phyloP scores from a whole-genome alignment of 2,329 filamentous ascomycete species.

The Fusarium poae region DNA sequence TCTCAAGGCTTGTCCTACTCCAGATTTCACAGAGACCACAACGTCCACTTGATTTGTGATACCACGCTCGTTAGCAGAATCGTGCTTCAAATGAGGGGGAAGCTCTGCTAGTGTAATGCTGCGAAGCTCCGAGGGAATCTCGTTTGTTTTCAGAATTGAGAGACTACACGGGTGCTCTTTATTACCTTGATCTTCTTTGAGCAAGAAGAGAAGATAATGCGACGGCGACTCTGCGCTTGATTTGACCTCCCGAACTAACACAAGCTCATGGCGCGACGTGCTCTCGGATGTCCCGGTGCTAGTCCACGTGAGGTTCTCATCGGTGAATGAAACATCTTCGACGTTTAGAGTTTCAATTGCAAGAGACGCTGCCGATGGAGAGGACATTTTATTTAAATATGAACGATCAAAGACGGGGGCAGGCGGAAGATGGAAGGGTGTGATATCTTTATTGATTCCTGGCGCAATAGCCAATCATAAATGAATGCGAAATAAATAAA shows the following conservation, averaged over 20 bases:
- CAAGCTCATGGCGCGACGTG: slow-evolving; percentile 45
- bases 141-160: slow-evolving; percentile 47
- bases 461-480: slow-evolving; percentile 32
- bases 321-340: slow-evolving; percentile 40
- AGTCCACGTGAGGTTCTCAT: slow-evolving; percentile 50
- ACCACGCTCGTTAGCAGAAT: slow-evolving; percentile 34
- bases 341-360: slow-evolving; percentile 14
- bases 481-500: slow-evolving; percentile 1
- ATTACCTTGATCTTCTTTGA: slow-evolving; percentile 54
- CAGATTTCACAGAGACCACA: slow-evolving; percentile 76
- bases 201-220: slow-evolving; percentile 55
- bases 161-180: slow-evolving; percentile 48
- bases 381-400: slow-evolving; percentile 23
- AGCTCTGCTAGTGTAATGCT: slow-evolving; percentile 54
- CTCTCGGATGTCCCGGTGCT: slow-evolving; percentile 23
- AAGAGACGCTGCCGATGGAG: not conserved
- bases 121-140: slow-evolving; percentile 55
- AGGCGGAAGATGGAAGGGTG: not conserved
- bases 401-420: not conserved
- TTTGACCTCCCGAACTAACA: slow-evolving; percentile 46
- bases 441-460: slow-evolving; percentile 33
- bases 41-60: slow-evolving; percentile 64
- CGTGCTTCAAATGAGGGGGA: slow-evolving; percentile 55
- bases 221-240: slow-evolving; percentile 7
- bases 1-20: slow-evolving; percentile 66